These are phyloP conservation scores for Suhomyces choctaworum DNA, from an alignment of 1,139 yeast species.

Conservation along the genomic window DNA sequence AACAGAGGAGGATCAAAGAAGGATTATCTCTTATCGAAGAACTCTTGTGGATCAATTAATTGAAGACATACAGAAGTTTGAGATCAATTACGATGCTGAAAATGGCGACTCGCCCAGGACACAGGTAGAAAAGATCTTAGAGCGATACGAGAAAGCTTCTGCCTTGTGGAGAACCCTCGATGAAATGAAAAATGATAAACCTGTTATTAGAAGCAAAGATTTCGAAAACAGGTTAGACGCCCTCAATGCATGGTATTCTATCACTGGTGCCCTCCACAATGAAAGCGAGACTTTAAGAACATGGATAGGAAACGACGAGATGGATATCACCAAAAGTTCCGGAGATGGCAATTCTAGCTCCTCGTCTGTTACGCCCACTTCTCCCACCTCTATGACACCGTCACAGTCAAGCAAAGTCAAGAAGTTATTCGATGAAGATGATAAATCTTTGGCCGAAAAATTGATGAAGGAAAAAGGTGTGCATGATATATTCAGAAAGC, in stretches of 20 bases:
- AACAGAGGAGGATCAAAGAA: constrained; percentile 75
- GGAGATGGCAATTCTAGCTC: constrained; percentile 19
- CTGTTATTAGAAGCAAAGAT: constrained; percentile 63
- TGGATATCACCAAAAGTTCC: constrained; percentile 54
- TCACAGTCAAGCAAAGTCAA: constrained; percentile 27
- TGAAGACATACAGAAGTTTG: constrained; percentile 68
- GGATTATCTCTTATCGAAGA: constrained; percentile 69
- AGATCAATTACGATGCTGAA: constrained; percentile 45
- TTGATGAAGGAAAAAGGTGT: constrained; percentile 85
- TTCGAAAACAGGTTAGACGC: constrained; percentile 74
- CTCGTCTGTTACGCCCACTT: constrained; percentile 19
- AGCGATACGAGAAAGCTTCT: constrained; percentile 67
- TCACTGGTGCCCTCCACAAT: constrained; percentile 65
- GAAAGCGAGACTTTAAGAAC: constrained; percentile 56
- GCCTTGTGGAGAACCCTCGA: constrained; percentile 78
- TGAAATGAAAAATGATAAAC: constrained; percentile 79
- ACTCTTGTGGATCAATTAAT: constrained; percentile 72
- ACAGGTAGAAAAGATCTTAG: constrained; percentile 59
- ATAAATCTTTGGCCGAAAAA: constrained; percentile 76
- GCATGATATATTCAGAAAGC: constrained; percentile 59
- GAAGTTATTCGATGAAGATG: constrained; percentile 57
- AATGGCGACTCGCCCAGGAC: constrained; percentile 19
- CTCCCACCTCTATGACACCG: constrained; percentile 30
- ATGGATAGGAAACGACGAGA: constrained; percentile 82
- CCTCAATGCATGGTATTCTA: constrained; percentile 79